Conservation (phyloP, 345 rosid genomes). For the Populus simonii region DNA sequence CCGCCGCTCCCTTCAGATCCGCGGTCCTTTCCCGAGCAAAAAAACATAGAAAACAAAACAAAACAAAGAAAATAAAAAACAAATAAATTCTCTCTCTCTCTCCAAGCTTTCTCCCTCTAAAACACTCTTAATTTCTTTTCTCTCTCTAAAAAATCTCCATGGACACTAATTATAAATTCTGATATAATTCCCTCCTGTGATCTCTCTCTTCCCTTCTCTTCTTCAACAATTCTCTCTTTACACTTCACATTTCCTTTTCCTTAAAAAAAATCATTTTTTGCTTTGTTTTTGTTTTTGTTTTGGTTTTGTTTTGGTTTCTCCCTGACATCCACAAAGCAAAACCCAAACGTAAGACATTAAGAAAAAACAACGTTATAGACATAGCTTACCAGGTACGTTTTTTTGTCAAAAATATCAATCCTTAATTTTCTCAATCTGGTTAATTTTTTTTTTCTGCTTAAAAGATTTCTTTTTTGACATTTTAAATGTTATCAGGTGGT, state of each 20-base stretch:
- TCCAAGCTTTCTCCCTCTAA: background rate
- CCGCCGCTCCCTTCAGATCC: slow-evolving; percentile 15
- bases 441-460: background rate
- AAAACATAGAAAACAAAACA: background rate
- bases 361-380: background rate
- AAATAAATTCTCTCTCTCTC: background rate
- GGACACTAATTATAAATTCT: slow-evolving; percentile 16
- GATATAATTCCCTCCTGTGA: slow-evolving; percentile 3
- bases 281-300: background rate
- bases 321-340: background rate
- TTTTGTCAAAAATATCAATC: background rate
- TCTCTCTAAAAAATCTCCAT: background rate
- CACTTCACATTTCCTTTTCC: slow-evolving; percentile 3
- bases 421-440: background rate
- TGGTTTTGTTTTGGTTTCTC: background rate
- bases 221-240: slow-evolving; percentile 4
- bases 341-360: background rate
- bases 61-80: background rate
- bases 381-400: slow-evolving; percentile 16
- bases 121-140: background rate
- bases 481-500: slow-evolving; percentile 12
- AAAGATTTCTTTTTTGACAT: background rate
- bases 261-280: slow-evolving; percentile 1
- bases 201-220: slow-evolving; percentile 11
- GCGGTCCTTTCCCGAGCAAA: slow-evolving; percentile 10